These are phyloP conservation scores for Mycosphaerella sp. DNA, from an alignment of 2,329 filamentous ascomycete species.

Conservation along the genomic window DNA sequence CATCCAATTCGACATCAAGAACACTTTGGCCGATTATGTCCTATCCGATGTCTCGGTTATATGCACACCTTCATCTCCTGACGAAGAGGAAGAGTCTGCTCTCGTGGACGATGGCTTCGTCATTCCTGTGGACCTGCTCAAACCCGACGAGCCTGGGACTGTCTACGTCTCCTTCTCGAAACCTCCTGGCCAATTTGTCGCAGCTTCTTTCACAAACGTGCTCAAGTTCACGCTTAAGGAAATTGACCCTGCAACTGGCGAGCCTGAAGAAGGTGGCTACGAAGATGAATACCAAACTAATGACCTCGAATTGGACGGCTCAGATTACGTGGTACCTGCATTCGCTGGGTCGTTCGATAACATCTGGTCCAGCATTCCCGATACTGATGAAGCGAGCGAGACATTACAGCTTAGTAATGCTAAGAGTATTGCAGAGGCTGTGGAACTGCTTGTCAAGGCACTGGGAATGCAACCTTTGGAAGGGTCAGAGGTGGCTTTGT, in stretches of 20 bases:
- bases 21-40: slow-evolving; percentile 85
- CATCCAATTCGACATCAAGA: slow-evolving; percentile 95
- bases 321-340: slow-evolving; percentile 88
- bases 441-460: slow-evolving; percentile 78
- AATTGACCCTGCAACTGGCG: slow-evolving; percentile 87
- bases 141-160: slow-evolving; percentile 80
- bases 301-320: slow-evolving; percentile 82
- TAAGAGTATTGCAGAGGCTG: slow-evolving; percentile 94
- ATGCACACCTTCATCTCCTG: slow-evolving; percentile 72
- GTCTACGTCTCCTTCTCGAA: slow-evolving; percentile 96
- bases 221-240: slow-evolving; percentile 98
- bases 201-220: slow-evolving; percentile 79
- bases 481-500: slow-evolving; percentile 84
- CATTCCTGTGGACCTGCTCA: slow-evolving; percentile 75
- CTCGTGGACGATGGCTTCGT: slow-evolving; percentile 77
- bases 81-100: slow-evolving; percentile 76
- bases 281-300: slow-evolving; percentile 98
- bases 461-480: slow-evolving; percentile 91
- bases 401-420: slow-evolving; percentile 81
- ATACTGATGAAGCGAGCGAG: slow-evolving; percentile 81
- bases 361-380: slow-evolving; percentile 72
- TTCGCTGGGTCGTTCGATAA: slow-evolving; percentile 95
- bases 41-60: slow-evolving; percentile 84
- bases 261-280: slow-evolving; percentile 87
- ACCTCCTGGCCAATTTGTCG: slow-evolving; percentile 65